Conservation (phyloP, 306 rosid species). For the Cicer arietinum region DNA sequence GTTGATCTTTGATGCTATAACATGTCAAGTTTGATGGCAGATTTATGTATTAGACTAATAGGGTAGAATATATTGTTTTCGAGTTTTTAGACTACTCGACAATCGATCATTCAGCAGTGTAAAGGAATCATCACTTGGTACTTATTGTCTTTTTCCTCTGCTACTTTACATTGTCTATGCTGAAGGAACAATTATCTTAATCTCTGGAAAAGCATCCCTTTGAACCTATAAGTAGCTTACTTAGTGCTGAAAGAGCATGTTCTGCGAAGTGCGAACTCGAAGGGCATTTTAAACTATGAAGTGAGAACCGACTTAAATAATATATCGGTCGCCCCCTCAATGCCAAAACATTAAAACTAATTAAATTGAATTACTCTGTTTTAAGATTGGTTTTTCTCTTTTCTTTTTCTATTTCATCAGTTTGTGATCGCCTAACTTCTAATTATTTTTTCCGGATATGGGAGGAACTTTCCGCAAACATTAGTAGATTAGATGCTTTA, state of each 20-base stretch:
- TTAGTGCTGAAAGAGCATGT: conserved; percentile 20
- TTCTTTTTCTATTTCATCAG: conserved; percentile 9
- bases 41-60: not conserved
- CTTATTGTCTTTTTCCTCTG: conserved; percentile 1
- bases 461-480: not conserved
- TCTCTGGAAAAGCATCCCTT: conserved; percentile 7
- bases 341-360: not conserved
- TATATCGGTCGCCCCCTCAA: not conserved
- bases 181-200: conserved; percentile 8
- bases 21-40: conserved; percentile 7
- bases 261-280: not conserved
- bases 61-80: not conserved
- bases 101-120: conserved; percentile 7
- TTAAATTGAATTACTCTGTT: conserved; percentile 15
- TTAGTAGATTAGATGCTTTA: conserved; percentile 4
- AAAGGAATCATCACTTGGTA: not conserved
- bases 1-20: not conserved
- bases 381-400: conserved; percentile 31
- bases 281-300: conserved; percentile 3
- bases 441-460: conserved; percentile 27
- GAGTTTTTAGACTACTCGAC: conserved; percentile 25
- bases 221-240: conserved; percentile 12
- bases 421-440: conserved; percentile 30
- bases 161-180: conserved; percentile 20
- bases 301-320: not conserved